Base-by-base conservation (phyloP, 2,329 filamentous ascomycete genomes). In the Aspergillus floridensis region DNA sequence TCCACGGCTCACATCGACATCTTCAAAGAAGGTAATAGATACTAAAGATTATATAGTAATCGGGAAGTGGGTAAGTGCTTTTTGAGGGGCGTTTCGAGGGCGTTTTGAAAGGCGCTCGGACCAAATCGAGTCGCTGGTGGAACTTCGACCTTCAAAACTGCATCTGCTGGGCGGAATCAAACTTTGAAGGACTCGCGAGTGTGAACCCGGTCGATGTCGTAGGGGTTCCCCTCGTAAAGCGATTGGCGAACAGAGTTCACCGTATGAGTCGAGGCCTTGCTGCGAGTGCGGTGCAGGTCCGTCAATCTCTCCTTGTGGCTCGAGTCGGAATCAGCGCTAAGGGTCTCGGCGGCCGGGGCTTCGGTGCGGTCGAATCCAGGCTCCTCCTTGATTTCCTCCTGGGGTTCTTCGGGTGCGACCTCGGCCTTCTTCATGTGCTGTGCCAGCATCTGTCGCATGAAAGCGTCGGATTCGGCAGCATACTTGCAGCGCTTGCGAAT, bases 151-250 rank as follows among this genome's bases (percentile, higher is more conserved):
- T n/a, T 44, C 16, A 8, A 19, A 8, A 3, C 16, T 44, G 38
- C 14, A 2, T 19, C 6, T 44, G 38, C 14, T 6, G 4, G 7
- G 50, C 52, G 21, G 26, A 22, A 29, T 10, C 51, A 49, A 53
- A 60, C 52, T 57, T 72, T 73, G 65, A 74, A 73, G 12, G 75
- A 76, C 26, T 78, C 72, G 32, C 65, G 70, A 2, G 77, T 79
- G 63, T 80, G 72, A 48, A 79, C 77, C 21, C 77, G 72, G 56
- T 80, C 77, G 59, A 79, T 72, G 59, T 77, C 76, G 61, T 75
- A 80, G 2, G 77, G 77, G 53, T 78, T 79, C 10, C 71, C 76
- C 16, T 79, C 77, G 49, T 80, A 80, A n/a, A 72, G 65, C 32
- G 63, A 65, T n/a, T 58, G 53, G 41, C 63, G 65, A 46, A 64